Evolutionary conservation across 345 rosid species (phyloP).

Genomic region (Camelina neglecta): DNA sequence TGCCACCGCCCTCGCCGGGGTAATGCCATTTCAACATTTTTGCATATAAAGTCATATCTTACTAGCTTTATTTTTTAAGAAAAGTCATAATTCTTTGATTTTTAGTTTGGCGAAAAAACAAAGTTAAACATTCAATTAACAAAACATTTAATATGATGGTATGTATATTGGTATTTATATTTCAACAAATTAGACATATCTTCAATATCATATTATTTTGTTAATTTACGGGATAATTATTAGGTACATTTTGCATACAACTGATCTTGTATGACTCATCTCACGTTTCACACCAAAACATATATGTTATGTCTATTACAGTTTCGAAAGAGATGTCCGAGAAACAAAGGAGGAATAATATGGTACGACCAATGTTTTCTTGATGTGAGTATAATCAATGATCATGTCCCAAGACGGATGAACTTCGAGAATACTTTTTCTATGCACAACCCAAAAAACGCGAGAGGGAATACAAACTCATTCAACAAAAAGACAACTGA

Average conservation of each 20-base stretch:
- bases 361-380: slow-evolving; percentile 55
- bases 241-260: not conserved
- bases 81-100: not conserved
- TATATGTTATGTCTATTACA: not conserved
- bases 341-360: slow-evolving; percentile 42
- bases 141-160: not conserved
- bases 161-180: not conserved
- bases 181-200: not conserved
- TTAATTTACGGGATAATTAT: not conserved
- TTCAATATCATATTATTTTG: not conserved
- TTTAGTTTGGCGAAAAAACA: too few relatives aligned
- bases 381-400: slow-evolving; percentile 45
- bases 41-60: not conserved
- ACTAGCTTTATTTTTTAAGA: too few relatives aligned
- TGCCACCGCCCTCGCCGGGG: slow-evolving; percentile 18
- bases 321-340: slow-evolving; percentile 46
- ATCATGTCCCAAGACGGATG: not conserved
- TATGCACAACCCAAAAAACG: slow-evolving; percentile 31
- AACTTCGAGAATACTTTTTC: slow-evolving; percentile 11
- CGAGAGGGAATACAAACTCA: slow-evolving; percentile 34
- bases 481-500: slow-evolving; percentile 48
- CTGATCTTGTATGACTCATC: not conserved
- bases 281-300: not conserved
- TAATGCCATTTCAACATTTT: slow-evolving; percentile 15
- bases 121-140: not conserved